Percentiles rank a stretch among this genome's conserved stretches.
Conservation (phyloP, 2,329 filamentous ascomycete genomes). For the Pseudogymnoascus sp. region DNA sequence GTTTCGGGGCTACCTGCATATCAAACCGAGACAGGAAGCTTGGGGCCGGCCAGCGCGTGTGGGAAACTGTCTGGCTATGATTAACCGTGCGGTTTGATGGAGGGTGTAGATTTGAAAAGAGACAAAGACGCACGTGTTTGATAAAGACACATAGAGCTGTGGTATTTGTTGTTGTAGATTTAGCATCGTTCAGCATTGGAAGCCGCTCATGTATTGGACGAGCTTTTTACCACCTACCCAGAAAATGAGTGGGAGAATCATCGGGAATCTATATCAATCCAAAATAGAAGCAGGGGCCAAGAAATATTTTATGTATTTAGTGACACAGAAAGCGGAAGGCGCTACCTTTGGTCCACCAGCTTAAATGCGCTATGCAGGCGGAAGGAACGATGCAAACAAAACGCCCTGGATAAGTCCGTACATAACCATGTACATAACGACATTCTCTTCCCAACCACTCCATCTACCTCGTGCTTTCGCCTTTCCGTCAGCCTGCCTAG, state of each 20-base stretch:
- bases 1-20: slow-evolving; percentile 2
- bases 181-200: not conserved
- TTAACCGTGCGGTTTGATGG: not conserved
- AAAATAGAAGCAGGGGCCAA: not conserved
- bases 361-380: slow-evolving; percentile 58
- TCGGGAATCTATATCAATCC: not conserved
- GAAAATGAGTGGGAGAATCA: not conserved
- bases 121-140: not conserved
- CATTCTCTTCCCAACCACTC: slow-evolving; percentile 15
- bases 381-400: slow-evolving; percentile 83
- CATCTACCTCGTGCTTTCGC: slow-evolving; percentile 23
- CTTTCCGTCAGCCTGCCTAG: slow-evolving; percentile 13
- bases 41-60: not conserved
- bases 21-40: not conserved
- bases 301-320: not conserved
- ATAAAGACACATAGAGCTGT: not conserved
- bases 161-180: not conserved
- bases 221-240: not conserved
- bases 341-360: not conserved
- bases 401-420: slow-evolving; percentile 79
- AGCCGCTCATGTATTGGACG: not conserved
- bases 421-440: slow-evolving; percentile 58
- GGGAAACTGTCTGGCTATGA: not conserved
- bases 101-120: not conserved
- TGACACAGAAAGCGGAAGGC: not conserved